These are phyloP conservation scores for Camptophora hylomeconis DNA, from an alignment of 2,329 filamentous ascomycete genomes.

Conservation along the genomic window DNA sequence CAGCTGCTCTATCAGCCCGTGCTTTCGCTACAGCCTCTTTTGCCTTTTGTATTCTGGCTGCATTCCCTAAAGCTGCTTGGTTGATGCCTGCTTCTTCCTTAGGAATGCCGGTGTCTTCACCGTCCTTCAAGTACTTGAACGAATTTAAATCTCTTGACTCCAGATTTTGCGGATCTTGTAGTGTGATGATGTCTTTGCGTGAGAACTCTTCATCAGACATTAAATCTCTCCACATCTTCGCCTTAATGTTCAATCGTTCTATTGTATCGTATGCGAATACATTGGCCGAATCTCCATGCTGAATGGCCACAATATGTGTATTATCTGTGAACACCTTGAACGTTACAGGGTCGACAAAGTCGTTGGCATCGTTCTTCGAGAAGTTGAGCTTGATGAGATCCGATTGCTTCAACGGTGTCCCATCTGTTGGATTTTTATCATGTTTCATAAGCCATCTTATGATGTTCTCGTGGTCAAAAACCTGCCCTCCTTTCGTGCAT, in stretches of 20 bases:
- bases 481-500: constrained; percentile 73
- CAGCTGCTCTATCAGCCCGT: constrained; percentile 55
- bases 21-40: constrained; percentile 91
- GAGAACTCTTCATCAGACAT: constrained; percentile 77
- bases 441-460: constrained; percentile 89
- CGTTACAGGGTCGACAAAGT: constrained; percentile 90
- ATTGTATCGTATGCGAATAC: constrained; percentile 95
- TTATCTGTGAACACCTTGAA: constrained; percentile 98
- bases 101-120: constrained; percentile 50
- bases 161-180: constrained; percentile 91
- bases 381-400: constrained; percentile 89
- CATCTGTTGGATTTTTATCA: constrained; percentile 80
- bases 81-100: constrained; percentile 70
- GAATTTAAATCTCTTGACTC: constrained; percentile 68
- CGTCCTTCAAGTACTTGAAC: constrained; percentile 83
- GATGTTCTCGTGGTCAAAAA: constrained; percentile 93
- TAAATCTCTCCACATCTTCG: constrained; percentile 89
- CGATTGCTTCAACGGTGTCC: constrained; percentile 60
- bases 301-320: constrained; percentile 85
- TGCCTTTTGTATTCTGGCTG: constrained; percentile 72
- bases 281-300: constrained; percentile 71
- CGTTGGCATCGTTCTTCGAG: constrained; percentile 77
- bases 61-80: constrained; percentile 61
- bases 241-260: constrained; percentile 87
- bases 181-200: constrained; percentile 82